phyloP scores from a whole-genome alignment of 495 filamentous ascomycete genomes.

The Cercophora scortea region DNA sequence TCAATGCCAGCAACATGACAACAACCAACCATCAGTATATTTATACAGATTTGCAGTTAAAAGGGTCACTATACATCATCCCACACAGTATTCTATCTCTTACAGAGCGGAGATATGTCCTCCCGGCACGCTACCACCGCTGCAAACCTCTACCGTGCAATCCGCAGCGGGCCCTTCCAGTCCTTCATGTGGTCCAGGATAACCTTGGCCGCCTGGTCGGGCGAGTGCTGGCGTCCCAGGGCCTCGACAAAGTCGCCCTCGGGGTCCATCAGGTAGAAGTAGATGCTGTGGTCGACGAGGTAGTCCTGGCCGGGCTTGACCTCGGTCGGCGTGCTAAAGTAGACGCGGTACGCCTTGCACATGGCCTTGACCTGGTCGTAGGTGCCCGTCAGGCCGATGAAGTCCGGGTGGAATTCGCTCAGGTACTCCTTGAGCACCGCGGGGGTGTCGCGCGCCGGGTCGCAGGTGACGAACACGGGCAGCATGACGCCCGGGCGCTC shows the following conservation, averaged over 20 bases:
- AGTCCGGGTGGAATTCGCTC: slow-evolving; percentile 80
- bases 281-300: slow-evolving; percentile 96
- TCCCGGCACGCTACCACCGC: not conserved
- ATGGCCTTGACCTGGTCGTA: slow-evolving; percentile 87
- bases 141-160: not conserved
- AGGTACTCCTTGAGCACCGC: slow-evolving; percentile 78
- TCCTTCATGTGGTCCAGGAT: slow-evolving; percentile 86
- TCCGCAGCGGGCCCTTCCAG: slow-evolving; percentile 47
- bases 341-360: slow-evolving; percentile 93
- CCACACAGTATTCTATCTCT: too few relatives aligned
- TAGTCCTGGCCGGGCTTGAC: slow-evolving; percentile 93
- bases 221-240: slow-evolving; percentile 86
- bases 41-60: not conserved
- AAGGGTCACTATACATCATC: not conserved
- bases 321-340: slow-evolving; percentile 85
- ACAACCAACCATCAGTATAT: too few relatives aligned
- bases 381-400: slow-evolving; percentile 84
- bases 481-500: slow-evolving; percentile 27
- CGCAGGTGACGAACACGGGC: slow-evolving; percentile 91
- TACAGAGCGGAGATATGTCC: too few relatives aligned
- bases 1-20: too few relatives aligned
- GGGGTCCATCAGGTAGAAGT: slow-evolving; percentile 99
- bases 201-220: slow-evolving; percentile 74
- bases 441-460: slow-evolving; percentile 84
- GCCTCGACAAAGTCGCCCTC: slow-evolving; percentile 98